Percentiles rank a stretch among this genome's conserved stretches.
These are phyloP conservation scores for Mucor ambiguus DNA, from an alignment of 371 early-diverging fungal genomes.

Conservation along the genomic window DNA sequence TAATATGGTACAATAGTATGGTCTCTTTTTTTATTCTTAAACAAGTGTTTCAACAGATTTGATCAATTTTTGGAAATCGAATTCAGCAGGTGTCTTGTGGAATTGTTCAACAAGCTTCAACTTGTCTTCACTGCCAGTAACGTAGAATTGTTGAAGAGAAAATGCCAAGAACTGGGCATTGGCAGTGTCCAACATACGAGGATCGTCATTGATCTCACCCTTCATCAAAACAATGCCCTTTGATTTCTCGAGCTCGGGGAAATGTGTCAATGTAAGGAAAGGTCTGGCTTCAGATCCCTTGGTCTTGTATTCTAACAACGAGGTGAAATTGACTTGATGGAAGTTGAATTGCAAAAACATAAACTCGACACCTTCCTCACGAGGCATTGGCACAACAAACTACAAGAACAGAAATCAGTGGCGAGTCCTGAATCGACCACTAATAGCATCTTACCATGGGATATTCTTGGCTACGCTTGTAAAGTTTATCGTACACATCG, in stretches of 20 bases:
- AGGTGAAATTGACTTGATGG: constrained; percentile 86
- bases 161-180: constrained; percentile 86
- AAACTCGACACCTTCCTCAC: constrained; percentile 86
- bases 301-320: constrained; percentile 90
- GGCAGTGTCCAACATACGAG: constrained; percentile 61
- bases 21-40: constrained; percentile 19
- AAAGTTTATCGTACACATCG: constrained; percentile 70
- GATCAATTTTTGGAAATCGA: constrained; percentile 79
- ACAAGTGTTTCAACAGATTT: constrained; percentile 64
- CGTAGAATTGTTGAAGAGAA: constrained; percentile 88
- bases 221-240: constrained; percentile 92
- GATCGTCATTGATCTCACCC: constrained; percentile 72
- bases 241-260: constrained; percentile 78
- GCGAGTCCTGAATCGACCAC: too few relatives aligned
- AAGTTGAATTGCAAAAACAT: constrained; percentile 83
- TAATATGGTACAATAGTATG: neutral
- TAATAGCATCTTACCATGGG: constrained; percentile 63
- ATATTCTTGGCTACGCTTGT: constrained; percentile 62
- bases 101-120: constrained; percentile 74
- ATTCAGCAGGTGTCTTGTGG: constrained; percentile 72
- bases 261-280: constrained; percentile 85
- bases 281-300: constrained; percentile 80
- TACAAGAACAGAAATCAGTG: constrained; percentile 23
- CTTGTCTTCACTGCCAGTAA: constrained; percentile 73
- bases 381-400: constrained; percentile 89